phyloP scores from a whole-genome alignment of 441 rosid genomes.

The Pelargonium citronellum region DNA sequence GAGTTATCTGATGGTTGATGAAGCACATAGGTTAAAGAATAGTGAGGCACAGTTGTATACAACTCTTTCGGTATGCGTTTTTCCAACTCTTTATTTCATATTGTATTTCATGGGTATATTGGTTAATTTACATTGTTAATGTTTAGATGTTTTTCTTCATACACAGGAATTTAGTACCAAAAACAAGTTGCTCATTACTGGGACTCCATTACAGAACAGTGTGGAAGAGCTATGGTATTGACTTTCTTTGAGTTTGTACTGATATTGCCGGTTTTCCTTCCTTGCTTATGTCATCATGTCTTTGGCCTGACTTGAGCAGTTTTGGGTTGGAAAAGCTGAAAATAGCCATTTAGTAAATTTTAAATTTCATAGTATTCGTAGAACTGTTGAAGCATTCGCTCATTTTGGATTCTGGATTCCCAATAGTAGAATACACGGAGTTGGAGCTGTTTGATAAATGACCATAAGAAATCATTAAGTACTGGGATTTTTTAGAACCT shows the following conservation, averaged over 20 bases:
- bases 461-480: too few relatives aligned
- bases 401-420: neutral
- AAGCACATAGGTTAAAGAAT: conserved; percentile 98
- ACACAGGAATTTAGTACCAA: conserved; percentile 93
- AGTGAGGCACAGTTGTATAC: conserved; percentile 98
- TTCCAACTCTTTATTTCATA: conserved; percentile 11
- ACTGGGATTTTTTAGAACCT: neutral
- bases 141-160: conserved; percentile 19
- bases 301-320: neutral
- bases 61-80: conserved; percentile 64
- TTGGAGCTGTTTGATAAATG: neutral
- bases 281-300: neutral
- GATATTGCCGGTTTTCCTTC: conserved; percentile 4
- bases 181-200: conserved; percentile 96
- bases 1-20: conserved; percentile 99
- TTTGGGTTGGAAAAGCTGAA: neutral
- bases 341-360: neutral
- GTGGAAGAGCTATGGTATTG: conserved; percentile 96
- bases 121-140: conserved; percentile 16
- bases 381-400: neutral
- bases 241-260: conserved; percentile 2
- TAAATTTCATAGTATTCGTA: neutral
- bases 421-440: neutral
- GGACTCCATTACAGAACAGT: conserved; percentile 97
- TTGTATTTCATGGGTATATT: neutral